Evolutionary conservation across 2,329 filamentous ascomycete species (phyloP).

Genomic region (Penicillium sclerotigenum): DNA sequence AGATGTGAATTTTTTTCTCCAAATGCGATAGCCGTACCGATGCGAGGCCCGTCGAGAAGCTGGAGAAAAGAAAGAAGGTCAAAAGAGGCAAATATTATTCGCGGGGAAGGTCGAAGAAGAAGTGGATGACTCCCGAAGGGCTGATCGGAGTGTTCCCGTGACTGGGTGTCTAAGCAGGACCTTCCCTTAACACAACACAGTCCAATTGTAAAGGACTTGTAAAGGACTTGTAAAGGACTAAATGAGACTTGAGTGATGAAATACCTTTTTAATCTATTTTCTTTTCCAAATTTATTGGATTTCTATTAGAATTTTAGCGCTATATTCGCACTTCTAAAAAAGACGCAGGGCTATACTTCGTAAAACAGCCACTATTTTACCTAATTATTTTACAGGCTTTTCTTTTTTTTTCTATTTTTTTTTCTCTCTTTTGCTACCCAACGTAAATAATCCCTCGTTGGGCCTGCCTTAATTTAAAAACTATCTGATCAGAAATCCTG

Average conservation of each 20-base stretch:
- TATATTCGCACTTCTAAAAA: not conserved
- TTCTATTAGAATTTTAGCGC: not conserved
- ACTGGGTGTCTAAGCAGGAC: slow-evolving; percentile 19
- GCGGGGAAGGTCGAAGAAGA: slow-evolving; percentile 8
- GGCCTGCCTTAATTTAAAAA: not conserved
- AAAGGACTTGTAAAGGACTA: slow-evolving; percentile 6
- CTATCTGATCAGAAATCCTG: not conserved
- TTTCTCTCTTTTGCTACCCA: slow-evolving; percentile 6
- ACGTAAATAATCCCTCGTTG: not conserved
- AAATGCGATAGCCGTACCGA: not conserved
- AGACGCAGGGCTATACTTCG: slow-evolving; percentile 15
- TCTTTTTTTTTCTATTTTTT: not conserved
- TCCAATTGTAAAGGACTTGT: slow-evolving; percentile 15
- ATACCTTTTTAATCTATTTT: not conserved
- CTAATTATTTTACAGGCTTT: slow-evolving; percentile 9
- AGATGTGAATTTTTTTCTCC: slow-evolving; percentile 9
- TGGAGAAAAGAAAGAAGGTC: not conserved
- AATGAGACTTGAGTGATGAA: slow-evolving; percentile 1
- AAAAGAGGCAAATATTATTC: not conserved
- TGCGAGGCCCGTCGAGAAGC: not conserved
- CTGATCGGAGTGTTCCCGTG: slow-evolving; percentile 26
- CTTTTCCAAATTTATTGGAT: not conserved
- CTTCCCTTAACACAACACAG: slow-evolving; percentile 11
- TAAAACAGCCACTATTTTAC: slow-evolving; percentile 16
- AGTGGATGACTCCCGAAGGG: slow-evolving; percentile 5